Conservation (phyloP, 768 basidiomycete species). For the Mycena latifolia region DNA sequence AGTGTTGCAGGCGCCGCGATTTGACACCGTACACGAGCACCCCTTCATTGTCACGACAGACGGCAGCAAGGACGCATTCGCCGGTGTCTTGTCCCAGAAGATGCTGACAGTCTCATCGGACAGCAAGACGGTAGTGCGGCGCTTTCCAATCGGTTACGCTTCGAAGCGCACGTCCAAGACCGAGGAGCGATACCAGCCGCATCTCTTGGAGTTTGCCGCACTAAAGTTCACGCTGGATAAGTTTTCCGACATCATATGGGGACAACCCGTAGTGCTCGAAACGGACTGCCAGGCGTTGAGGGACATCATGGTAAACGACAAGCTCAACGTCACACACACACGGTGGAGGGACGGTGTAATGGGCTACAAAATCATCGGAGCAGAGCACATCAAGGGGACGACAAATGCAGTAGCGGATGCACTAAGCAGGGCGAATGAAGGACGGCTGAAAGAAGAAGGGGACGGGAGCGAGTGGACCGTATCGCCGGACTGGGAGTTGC, state of each 20-base stretch:
- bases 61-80: not conserved
- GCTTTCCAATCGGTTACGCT: conserved; percentile 46
- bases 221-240: too few relatives aligned
- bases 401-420: not conserved
- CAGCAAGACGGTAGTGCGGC: conserved; percentile 18
- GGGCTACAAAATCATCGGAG: too few relatives aligned
- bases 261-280: conserved; percentile 35
- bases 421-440: not conserved
- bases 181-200: conserved; percentile 46
- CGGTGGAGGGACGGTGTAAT: conserved; percentile 44
- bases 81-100: conserved; percentile 34
- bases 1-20: not conserved
- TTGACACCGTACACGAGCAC: not conserved
- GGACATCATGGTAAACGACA: conserved; percentile 38
- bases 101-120: conserved; percentile 15
- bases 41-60: not conserved
- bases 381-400: too few relatives aligned
- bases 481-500: not conserved
- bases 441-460: not conserved
- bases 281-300: conserved; percentile 29
- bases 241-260: conserved; percentile 38
- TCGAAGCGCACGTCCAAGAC: conserved; percentile 47
- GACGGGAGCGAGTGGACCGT: not conserved
- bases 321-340: conserved; percentile 35
- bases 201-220: conserved; percentile 6